Base-by-base conservation (phyloP, 1,139 yeast species). In the Suhomyces chickasaworum region DNA sequence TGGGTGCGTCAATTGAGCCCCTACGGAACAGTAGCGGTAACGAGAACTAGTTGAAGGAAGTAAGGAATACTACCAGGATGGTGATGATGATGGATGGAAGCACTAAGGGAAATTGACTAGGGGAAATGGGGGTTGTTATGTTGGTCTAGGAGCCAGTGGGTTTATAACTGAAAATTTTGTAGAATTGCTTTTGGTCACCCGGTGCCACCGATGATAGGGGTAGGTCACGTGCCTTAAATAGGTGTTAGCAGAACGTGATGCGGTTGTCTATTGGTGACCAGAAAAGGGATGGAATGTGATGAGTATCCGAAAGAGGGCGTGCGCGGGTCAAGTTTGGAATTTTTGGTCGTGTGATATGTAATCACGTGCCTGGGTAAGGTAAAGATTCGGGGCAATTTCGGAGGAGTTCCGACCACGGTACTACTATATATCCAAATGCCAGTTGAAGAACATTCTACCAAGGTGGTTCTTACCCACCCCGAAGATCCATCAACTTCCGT, bases 371-470 rank as follows among this genome's bases (percentile, higher is more conserved):
- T n/a, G n/a, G n/a, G n/a, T n/a, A n/a, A n/a, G n/a, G n/a, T n/a
- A n/a, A n/a, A n/a, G n/a, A n/a, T n/a, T 20, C 22, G 22, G 22
- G 22, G 22, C 22, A 4, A 5, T 20, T 20, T 20, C 22, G 22
- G 22, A 7, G 22, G 4, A 7, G 4, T 7, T 20, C 22, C 22
- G 22, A 20, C 22, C 22, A 20, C 22, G 22, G 4, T 7, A 20
- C 22, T 7, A 20, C 22, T 7, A 4, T 20, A 20, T 7, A 4
- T 20, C 4, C 22, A 4, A 20, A 81, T 81, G 85, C 66, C 80
- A 30, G 77, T 87, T 44, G 84, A 84, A 71, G 87, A 83, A 61
- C 75, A 81, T 36, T 87, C 78, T 34, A 79, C 77, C 47, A 77
- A 76, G 50, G 93, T 89, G 27, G 69, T 81, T 4, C 56, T 90